Percentiles rank a stretch among this genome's conserved stretches.
Conservation (phyloP, 768 basidiomycete genomes). For the Hygrophoropsis aurantiaca region DNA sequence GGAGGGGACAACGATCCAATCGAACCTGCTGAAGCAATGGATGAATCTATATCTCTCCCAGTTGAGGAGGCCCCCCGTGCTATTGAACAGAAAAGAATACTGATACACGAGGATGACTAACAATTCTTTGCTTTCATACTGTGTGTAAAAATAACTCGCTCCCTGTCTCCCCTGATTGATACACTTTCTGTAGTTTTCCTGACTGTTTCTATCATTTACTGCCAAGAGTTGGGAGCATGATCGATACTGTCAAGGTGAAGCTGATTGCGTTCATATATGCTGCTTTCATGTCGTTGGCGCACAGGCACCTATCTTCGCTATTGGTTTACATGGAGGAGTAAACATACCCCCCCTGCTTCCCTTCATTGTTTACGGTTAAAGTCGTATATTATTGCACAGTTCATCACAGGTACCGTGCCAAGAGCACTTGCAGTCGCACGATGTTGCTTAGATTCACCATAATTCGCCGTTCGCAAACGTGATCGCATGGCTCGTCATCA, state of each 20-base stretch:
- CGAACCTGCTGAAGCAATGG: neutral
- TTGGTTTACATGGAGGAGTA: too few relatives aligned
- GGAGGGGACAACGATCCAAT: conserved; percentile 4
- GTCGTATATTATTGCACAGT: too few relatives aligned
- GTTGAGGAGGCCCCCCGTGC: conserved; percentile 18
- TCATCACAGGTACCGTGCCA: too few relatives aligned
- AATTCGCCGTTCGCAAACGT: too few relatives aligned
- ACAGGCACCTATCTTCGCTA: neutral
- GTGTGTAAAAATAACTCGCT: neutral
- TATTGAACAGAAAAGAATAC: conserved; percentile 38
- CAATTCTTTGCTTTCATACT: neutral
- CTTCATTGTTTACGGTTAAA: too few relatives aligned
- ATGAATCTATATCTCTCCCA: too few relatives aligned
- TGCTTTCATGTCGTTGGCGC: neutral
- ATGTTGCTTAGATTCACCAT: too few relatives aligned
- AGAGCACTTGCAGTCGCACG: too few relatives aligned
- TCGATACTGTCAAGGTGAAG: neutral
- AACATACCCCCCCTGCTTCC: too few relatives aligned
- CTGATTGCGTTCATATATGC: neutral
- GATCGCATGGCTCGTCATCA: too few relatives aligned
- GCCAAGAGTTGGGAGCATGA: neutral
- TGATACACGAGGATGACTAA: conserved; percentile 54
- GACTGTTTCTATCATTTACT: too few relatives aligned
- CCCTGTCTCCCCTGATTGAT: neutral
- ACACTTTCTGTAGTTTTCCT: too few relatives aligned